Conservation (phyloP, 139 green algal species). For the Tetradesmus obliquus region DNA sequence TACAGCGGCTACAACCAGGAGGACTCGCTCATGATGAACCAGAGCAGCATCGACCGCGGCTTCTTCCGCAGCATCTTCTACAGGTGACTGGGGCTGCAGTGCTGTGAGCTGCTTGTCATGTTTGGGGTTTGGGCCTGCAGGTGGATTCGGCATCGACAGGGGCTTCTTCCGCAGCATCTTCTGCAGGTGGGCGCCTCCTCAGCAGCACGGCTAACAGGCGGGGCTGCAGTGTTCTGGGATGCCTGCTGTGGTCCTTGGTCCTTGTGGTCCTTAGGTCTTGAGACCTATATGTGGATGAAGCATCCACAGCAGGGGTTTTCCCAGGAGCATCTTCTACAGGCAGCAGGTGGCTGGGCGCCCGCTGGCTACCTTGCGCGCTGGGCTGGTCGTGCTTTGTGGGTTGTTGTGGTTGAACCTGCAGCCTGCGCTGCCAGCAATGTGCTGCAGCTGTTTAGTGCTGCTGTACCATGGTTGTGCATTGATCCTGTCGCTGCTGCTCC, state of each 20-base stretch:
- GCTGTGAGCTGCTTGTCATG: background rate
- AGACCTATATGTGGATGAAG: no score
- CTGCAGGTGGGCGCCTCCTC: slow-evolving; percentile 61
- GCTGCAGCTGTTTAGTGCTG: background rate
- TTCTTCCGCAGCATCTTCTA: slow-evolving; percentile 98
- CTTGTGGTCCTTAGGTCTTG: no score
- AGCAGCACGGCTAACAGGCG: no score
- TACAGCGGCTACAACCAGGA: slow-evolving; percentile 99
- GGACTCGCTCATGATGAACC: slow-evolving; percentile 98
- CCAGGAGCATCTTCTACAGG: slow-evolving; percentile 2
- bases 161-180: slow-evolving; percentile 98
- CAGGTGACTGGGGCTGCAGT: slow-evolving; percentile 50
- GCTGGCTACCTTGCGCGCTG: background rate
- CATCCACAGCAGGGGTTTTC: no score
- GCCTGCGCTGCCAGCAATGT: no score
- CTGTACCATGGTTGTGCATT: background rate
- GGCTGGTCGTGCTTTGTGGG: no score
- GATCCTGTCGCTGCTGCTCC: background rate
- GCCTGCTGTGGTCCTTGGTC: background rate
- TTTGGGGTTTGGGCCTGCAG: background rate
- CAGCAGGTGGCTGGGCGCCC: no score
- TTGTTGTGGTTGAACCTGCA: no score
- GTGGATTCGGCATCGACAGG: slow-evolving; percentile 87
- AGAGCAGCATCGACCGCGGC: slow-evolving; percentile 94
- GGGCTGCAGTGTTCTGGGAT: no score